Evolutionary conservation across 2,329 filamentous ascomycete genomes (phyloP).

Genomic region (Ascochyta clinopodiicola): DNA sequence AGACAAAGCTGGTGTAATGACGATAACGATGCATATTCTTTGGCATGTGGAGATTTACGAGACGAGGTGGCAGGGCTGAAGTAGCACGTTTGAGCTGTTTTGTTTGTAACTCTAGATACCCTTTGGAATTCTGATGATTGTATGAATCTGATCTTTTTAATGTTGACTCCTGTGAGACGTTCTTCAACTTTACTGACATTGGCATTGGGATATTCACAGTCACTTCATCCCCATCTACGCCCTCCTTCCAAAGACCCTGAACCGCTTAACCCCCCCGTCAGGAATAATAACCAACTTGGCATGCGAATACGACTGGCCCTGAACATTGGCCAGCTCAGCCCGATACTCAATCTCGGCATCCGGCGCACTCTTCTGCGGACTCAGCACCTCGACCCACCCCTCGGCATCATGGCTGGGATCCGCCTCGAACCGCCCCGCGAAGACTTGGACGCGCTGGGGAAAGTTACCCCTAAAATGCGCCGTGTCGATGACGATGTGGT

Average conservation of each 20-base stretch:
- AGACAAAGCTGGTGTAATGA: neutral
- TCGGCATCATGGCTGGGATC: constrained; percentile 64
- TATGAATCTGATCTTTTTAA: no score
- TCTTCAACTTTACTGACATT: no score
- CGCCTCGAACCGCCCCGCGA: constrained; percentile 63
- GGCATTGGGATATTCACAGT: no score
- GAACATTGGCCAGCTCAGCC: constrained; percentile 53
- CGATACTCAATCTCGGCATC: constrained; percentile 74
- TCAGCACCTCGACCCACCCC: constrained; percentile 71
- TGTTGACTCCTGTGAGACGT: no score
- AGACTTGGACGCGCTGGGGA: constrained; percentile 75
- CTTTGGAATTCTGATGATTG: constrained; percentile 1
- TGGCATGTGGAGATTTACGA: constrained; percentile 2
- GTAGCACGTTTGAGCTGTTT: neutral
- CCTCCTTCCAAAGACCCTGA: constrained; percentile 74
- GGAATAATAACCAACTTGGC: constrained; percentile 92
- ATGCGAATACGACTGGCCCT: constrained; percentile 73
- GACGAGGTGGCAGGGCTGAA: neutral
- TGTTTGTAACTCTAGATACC: constrained; percentile 13
- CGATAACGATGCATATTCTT: constrained; percentile 2
- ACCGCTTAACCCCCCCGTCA: constrained; percentile 88
- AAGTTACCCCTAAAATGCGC: constrained; percentile 86
- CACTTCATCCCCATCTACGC: neutral
- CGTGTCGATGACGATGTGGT: constrained; percentile 76
- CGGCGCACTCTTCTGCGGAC: constrained; percentile 71